Conservation (phyloP, 495 filamentous ascomycete genomes). For the Pseudotulostoma volvatum region DNA sequence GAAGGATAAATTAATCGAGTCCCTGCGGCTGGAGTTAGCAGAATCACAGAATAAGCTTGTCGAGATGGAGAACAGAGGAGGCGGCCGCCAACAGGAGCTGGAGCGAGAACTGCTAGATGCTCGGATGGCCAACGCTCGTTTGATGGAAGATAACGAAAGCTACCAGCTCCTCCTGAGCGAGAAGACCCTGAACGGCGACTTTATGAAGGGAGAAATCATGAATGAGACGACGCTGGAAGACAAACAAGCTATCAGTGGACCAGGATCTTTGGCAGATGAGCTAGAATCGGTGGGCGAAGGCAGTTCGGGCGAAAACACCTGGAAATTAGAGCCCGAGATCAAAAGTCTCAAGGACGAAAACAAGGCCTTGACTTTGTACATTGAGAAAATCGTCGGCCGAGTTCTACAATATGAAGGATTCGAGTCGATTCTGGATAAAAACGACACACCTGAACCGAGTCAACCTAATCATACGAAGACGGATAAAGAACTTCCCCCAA, state of each 20-base stretch:
- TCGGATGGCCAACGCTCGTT: constrained; percentile 79
- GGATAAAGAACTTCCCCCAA: constrained; percentile 76
- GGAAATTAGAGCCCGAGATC: constrained; percentile 61
- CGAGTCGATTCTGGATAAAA: constrained; percentile 58
- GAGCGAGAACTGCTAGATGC: constrained; percentile 79
- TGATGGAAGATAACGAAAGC: constrained; percentile 98
- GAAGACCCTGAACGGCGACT: constrained; percentile 87
- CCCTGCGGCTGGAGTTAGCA: constrained; percentile 74
- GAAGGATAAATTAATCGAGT: constrained; percentile 93
- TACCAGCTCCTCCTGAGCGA: constrained; percentile 89
- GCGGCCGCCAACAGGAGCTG: constrained; percentile 66
- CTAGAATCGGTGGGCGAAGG: constrained; percentile 47
- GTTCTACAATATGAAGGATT: constrained; percentile 88
- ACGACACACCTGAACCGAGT: constrained; percentile 15
- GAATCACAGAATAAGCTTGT: constrained; percentile 92
- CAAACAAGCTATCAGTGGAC: constrained; percentile 22
- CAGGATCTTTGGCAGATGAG: constrained; percentile 73
- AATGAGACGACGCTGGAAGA: constrained; percentile 26
- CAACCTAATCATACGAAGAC: constrained; percentile 14
- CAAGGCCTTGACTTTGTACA: constrained; percentile 90
- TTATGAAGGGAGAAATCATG: constrained; percentile 74
- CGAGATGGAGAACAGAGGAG: constrained; percentile 83
- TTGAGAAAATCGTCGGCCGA: constrained; percentile 94
- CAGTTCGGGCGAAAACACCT: constrained; percentile 34
- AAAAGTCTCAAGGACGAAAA: constrained; percentile 83